A percentile compares a stretch with the other conserved stretches of the same genome.
These are phyloP conservation scores for Kuraishia floccosa DNA, from an alignment of 805 yeast species.

Conservation along the genomic window DNA sequence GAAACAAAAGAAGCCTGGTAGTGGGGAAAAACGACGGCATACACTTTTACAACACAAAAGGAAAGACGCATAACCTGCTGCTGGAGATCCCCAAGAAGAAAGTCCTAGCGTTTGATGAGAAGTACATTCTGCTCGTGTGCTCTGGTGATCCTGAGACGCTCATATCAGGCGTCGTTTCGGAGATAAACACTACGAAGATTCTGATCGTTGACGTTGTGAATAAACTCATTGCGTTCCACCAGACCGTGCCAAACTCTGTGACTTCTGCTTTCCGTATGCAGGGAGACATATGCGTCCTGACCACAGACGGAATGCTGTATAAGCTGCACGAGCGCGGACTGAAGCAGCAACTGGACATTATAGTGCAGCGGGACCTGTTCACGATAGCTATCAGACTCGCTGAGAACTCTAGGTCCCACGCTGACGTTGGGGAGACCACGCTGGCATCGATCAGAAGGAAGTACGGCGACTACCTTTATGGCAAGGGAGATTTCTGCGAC, in stretches of 20 bases:
- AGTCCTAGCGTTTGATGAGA: constrained; percentile 27
- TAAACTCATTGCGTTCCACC: constrained; percentile 59
- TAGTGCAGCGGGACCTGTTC: constrained; percentile 60
- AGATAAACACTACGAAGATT: constrained; percentile 35
- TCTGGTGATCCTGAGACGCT: constrained; percentile 11
- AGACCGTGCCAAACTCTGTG: constrained; percentile 57
- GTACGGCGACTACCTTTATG: constrained; percentile 66
- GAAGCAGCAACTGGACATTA: constrained; percentile 55
- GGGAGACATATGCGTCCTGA: constrained; percentile 47
- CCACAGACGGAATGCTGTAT: constrained; percentile 68
- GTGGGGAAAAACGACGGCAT: constrained; percentile 58
- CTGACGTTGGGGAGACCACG: constrained; percentile 9
- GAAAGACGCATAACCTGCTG: constrained; percentile 41
- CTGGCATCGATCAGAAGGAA: constrained; percentile 26
- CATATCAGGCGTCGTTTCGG: no score
- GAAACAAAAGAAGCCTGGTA: constrained; percentile 26
- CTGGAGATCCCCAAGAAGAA: constrained; percentile 47
- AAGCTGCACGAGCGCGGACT: constrained; percentile 55
- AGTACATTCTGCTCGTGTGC: constrained; percentile 35
- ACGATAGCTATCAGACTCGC: constrained; percentile 68
- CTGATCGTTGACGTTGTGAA: constrained; percentile 59
- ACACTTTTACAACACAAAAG: constrained; percentile 45
- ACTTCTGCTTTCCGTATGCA: constrained; percentile 45
- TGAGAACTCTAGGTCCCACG: constrained; percentile 11
- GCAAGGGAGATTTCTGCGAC: constrained; percentile 50